Base-by-base conservation (phyloP, 2,329 filamentous ascomycete genomes). In the Ophiocordyceps sinensis region DNA sequence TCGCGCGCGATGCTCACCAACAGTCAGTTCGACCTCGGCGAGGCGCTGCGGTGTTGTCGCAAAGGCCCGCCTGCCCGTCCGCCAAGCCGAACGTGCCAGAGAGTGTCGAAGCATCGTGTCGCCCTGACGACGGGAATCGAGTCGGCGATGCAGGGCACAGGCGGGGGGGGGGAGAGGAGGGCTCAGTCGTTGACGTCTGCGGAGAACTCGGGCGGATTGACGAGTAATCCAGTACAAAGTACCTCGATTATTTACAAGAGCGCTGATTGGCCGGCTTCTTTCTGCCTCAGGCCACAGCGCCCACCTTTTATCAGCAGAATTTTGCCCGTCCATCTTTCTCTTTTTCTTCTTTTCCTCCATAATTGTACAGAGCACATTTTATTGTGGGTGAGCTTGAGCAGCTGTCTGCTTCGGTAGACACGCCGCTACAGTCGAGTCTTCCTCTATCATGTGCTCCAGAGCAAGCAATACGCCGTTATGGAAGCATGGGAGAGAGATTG, bases 11-110 rank as follows among this genome's bases (percentile, higher is more conserved):
- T 51, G 53, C 59, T 59, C 56, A 93, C 85, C 86, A 72, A 95
- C 79, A 59, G 89, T 98, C 65, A 98, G 78, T 75, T 95, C 87
- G 59, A 98, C 88, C 72, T 96, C 87, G 54, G 87, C 89, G 55
- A 76, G 76, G 64, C 86, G 78, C 66, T 75, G 77, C 58, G 75
- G 66, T 52, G 85, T 87, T 56, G 81, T 83, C 66, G 83, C 76
- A 71, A 98, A 94, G 57, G 82, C 70, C 68, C 68, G 71, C 60
- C 69, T 70, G 65, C 73, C 66, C 55, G 71, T 71, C 73, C 75
- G 75, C 71, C 75, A 75, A 67, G 75, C 71, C 70, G 77, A 77
- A 67, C 75, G 75, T 66, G 74, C 73, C 62, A 81, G 65, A 66
- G 73, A 68, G 60, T 77, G 72, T 71, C 77, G 74, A 65, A 81